Percentiles rank a stretch among this genome's conserved stretches.
Conservation (phyloP, 2,329 filamentous ascomycete species). For the Alternaria triticimaculans region DNA sequence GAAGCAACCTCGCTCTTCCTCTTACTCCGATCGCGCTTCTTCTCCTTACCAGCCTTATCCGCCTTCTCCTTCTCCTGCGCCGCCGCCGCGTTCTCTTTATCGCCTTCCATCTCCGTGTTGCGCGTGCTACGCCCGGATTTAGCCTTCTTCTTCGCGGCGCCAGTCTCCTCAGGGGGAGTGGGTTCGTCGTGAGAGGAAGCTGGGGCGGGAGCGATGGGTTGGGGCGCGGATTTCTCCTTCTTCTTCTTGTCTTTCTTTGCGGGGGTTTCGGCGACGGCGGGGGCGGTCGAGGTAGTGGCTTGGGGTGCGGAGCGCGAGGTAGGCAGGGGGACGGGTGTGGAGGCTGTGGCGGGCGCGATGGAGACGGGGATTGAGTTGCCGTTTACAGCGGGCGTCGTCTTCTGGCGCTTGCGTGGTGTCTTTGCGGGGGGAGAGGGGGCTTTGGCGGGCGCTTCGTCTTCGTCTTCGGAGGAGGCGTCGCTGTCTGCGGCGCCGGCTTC, state of each 20-base stretch:
- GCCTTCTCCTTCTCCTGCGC: slow-evolving; percentile 17
- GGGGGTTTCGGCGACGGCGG: slow-evolving; percentile 22
- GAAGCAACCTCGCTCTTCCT: slow-evolving; percentile 41
- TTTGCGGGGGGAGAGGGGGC: slow-evolving; percentile 46
- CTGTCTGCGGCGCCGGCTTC: slow-evolving; percentile 47
- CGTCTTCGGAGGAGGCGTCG: slow-evolving; percentile 49
- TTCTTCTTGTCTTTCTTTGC: slow-evolving; percentile 47
- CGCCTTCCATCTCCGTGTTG: slow-evolving; percentile 39
- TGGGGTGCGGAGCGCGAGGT: slow-evolving; percentile 17
- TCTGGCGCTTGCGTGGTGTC: slow-evolving; percentile 50
- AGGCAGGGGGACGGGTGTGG: slow-evolving; percentile 39
- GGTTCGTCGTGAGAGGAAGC: slow-evolving; percentile 30
- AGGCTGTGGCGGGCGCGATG: slow-evolving; percentile 23
- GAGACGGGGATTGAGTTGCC: slow-evolving; percentile 22
- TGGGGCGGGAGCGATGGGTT: slow-evolving; percentile 36
- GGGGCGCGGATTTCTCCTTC: slow-evolving; percentile 36
- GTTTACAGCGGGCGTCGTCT: slow-evolving; percentile 37
- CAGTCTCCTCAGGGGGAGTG: slow-evolving; percentile 40
- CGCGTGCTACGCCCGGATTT: slow-evolving; percentile 42
- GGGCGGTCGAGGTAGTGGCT: slow-evolving; percentile 17
- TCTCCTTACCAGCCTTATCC: slow-evolving; percentile 23
- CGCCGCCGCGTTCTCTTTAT: slow-evolving; percentile 31
- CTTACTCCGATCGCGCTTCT: slow-evolving; percentile 46
- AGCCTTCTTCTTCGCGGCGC: slow-evolving; percentile 44
- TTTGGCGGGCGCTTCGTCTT: slow-evolving; percentile 44